Base-by-base conservation (phyloP, 2,329 filamentous ascomycete species). In the Epichloe festucae region DNA sequence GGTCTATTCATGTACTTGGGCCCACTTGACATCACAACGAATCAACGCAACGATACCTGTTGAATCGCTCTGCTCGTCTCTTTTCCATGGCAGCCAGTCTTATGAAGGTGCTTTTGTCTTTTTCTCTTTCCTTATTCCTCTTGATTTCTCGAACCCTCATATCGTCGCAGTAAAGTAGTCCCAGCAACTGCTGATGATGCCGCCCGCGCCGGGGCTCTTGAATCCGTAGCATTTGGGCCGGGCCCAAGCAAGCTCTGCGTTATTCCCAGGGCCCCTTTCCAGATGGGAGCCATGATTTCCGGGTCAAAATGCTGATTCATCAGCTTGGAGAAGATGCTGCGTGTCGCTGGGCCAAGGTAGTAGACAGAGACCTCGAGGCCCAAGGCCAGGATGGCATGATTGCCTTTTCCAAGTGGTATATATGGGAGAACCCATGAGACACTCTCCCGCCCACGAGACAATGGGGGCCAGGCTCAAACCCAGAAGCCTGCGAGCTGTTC, bases 341-440 rank as follows among this genome's bases (percentile, higher is more conserved):
- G 21, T 63, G 63, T 48, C 56, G 60, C 40, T 69, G 66, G 65
- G 55, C 63, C 51, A 68, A 70, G 53, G 63, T 66, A 12, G 57
- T 69, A 34, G 69, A 70, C 54, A 58, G 60, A 3, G 59, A 60
- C n/a, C 51, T 65, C n/a, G 57, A 58, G 38, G 58, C 61, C 15
- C 46, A 52, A 17, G 60, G 57, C 36, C 51, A 58, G 21, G 59
- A 65, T 4, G 58, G 59, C 48, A 64, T 61, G 49, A 51, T 71
- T 38, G 62, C 63, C n/a, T 70, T 68, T 52, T 56, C 62, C 36
- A 63, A 63, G 58, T 71, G 66, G 62, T 64, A 63, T 48, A 56
- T 70, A 8, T 66, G 63, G 58, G 54, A 58, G 2, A 58, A 46
- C 15, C 51, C 57, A 7, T 54, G 54, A 17, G 60, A 61, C 15